phyloP scores from a whole-genome alignment of 306 rosid species.

The Lagenaria siceraria region DNA sequence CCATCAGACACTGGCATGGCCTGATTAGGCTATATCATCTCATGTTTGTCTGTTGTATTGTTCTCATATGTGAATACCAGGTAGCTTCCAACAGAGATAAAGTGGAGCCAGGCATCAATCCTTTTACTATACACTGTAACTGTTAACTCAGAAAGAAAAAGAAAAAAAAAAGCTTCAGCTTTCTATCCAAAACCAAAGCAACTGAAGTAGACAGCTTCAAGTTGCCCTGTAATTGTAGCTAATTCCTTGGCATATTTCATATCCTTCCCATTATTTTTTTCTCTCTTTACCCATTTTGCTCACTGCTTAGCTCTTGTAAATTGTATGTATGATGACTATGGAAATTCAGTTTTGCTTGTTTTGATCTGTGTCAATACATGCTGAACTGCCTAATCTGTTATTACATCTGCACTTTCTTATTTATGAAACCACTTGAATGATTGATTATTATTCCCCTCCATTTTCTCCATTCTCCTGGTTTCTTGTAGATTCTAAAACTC shows the following conservation, averaged over 20 bases:
- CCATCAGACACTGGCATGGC: conserved; percentile 33
- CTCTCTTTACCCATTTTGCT: conserved; percentile 4
- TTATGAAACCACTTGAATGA: not conserved
- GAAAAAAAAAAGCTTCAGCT: conserved; percentile 23
- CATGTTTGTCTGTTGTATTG: conserved; percentile 29
- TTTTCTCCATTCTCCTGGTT: not conserved
- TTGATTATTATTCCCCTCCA: not conserved
- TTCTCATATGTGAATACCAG: conserved; percentile 79
- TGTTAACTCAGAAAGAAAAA: conserved; percentile 26
- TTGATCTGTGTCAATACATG: conserved; percentile 1
- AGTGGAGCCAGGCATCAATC: conserved; percentile 54
- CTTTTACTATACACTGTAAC: conserved; percentile 57
- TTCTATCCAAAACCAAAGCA: conserved; percentile 21
- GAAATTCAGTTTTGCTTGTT: conserved; percentile 15
- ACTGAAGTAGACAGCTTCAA: conserved; percentile 32
- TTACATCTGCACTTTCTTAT: not conserved
- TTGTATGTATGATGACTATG: conserved; percentile 17
- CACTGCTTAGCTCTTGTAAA: conserved; percentile 13
- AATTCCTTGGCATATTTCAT: conserved; percentile 25
- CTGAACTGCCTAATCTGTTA: conserved; percentile 4
- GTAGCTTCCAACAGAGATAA: conserved; percentile 34
- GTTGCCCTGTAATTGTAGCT: conserved; percentile 33
- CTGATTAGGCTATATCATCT: conserved; percentile 27
- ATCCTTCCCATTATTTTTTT: conserved; percentile 8
- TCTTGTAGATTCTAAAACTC: not conserved